Conservation (phyloP, 768 basidiomycete genomes). For the Hypholoma fasciculare region DNA sequence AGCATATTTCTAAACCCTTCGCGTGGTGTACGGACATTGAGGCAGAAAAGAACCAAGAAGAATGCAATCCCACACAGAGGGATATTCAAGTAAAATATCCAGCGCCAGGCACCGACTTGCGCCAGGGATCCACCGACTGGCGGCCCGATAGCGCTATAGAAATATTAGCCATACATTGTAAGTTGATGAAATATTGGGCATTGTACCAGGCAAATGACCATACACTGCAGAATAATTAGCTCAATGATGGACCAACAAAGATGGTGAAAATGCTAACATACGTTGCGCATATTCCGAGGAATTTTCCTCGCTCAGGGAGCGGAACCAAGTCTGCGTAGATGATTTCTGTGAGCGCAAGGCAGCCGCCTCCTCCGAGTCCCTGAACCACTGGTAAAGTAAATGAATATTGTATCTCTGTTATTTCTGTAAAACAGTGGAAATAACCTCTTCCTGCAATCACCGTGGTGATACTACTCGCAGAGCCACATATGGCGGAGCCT, state of each 20-base stretch:
- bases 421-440: too few species aligned
- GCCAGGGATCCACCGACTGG: constrained; percentile 8
- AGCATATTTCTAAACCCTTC: constrained; percentile 1
- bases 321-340: constrained; percentile 9
- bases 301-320: constrained; percentile 4
- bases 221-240: too few species aligned
- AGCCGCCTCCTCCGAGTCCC: constrained; percentile 8
- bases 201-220: too few species aligned
- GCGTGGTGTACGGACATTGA: background rate
- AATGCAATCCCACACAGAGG: constrained; percentile 4
- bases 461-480: constrained; percentile 7
- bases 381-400: too few species aligned
- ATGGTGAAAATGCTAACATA: too few species aligned
- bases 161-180: background rate
- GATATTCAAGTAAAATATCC: constrained; percentile 9
- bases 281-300: constrained; percentile 8
- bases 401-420: too few species aligned
- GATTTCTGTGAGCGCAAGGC: constrained; percentile 5
- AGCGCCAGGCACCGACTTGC: constrained; percentile 3
- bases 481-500: constrained; percentile 4
- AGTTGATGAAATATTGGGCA: too few species aligned
- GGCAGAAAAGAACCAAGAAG: background rate
- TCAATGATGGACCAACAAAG: too few species aligned
- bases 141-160: constrained; percentile 5
- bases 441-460: constrained; percentile 7